Evolutionary conservation across 2,329 filamentous ascomycete species (phyloP).

Genomic region (Didymosphaeria variabile): DNA sequence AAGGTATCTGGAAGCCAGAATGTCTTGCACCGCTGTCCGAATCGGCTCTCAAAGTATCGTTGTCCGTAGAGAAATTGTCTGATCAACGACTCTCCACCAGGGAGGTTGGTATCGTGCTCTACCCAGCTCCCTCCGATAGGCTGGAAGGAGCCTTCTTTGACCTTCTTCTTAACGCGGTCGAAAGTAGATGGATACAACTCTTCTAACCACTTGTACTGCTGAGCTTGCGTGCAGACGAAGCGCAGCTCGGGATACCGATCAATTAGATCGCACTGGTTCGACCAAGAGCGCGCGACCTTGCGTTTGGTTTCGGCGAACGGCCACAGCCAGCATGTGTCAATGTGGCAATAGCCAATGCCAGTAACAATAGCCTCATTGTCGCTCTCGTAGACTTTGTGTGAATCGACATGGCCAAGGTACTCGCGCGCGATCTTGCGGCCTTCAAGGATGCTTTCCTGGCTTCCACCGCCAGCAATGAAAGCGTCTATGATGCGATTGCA

Average conservation of each 20-base stretch:
- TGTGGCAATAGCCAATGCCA: constrained; percentile 95
- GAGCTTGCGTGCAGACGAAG: constrained; percentile 91
- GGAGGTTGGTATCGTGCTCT: constrained; percentile 97
- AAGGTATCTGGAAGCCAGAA: constrained; percentile 99
- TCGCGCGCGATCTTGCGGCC: constrained; percentile 83
- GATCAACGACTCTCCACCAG: constrained; percentile 91
- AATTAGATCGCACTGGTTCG: constrained; percentile 94
- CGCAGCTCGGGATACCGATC: constrained; percentile 93
- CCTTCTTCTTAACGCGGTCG: constrained; percentile 88
- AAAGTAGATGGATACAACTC: constrained; percentile 87
- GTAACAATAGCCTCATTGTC: constrained; percentile 80
- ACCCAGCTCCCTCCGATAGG: constrained; percentile 98
- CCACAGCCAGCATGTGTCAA: constrained; percentile 98
- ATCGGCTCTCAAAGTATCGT: constrained; percentile 91
- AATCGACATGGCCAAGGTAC: constrained; percentile 85
- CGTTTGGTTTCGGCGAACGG: constrained; percentile 97
- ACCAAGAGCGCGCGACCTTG: constrained; percentile 95
- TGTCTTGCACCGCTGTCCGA: constrained; percentile 85
- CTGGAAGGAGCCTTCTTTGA: constrained; percentile 89
- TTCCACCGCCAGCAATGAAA: constrained; percentile 81
- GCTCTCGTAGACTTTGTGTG: constrained; percentile 81
- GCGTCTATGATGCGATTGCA: constrained; percentile 89
- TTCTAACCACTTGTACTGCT: constrained; percentile 98
- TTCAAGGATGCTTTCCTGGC: constrained; percentile 76
- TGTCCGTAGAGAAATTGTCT: constrained; percentile 97